A percentile compares a stretch with the other conserved stretches of the same genome.
Conservation (phyloP, 768 basidiomycete species). For the Podaxis mareebaensis region DNA sequence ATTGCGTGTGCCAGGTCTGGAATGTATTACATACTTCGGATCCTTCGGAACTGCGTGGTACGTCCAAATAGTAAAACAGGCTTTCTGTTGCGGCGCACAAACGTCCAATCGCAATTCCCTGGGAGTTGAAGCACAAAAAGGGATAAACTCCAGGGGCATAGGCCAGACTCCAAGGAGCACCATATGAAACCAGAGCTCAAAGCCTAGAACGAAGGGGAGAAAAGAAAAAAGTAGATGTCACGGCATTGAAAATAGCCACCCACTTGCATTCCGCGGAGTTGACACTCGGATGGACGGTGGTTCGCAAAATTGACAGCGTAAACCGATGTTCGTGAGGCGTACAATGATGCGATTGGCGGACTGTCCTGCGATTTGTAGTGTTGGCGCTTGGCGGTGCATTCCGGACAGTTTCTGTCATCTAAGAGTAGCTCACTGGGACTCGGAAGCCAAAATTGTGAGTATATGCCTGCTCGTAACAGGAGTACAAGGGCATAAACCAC, state of each 20-base stretch:
- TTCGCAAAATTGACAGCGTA: constrained; percentile 3
- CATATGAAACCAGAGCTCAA: not conserved
- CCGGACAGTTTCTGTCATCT: constrained; percentile 17
- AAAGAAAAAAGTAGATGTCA: not conserved
- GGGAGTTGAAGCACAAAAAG: constrained; percentile 11
- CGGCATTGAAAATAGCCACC: not conserved
- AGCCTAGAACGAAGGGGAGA: not conserved
- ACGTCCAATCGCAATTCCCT: constrained; percentile 4
- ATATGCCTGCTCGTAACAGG: not conserved
- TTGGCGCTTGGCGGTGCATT: not conserved
- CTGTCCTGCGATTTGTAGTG: not conserved
- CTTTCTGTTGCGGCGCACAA: constrained; percentile 13
- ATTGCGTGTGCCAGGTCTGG: not conserved
- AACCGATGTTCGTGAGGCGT: not conserved
- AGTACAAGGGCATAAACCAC: not conserved
- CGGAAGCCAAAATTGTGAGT: constrained; percentile 13
- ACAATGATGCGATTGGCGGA: not conserved
- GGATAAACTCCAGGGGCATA: constrained; percentile 9
- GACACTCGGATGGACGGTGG: not conserved
- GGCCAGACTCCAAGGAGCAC: constrained; percentile 6
- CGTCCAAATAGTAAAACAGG: constrained; percentile 7
- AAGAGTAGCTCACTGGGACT: constrained; percentile 13
- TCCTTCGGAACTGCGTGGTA: constrained; percentile 7
- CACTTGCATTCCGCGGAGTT: constrained; percentile 16
- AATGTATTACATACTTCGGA: constrained; percentile 11